These are phyloP conservation scores for Chlorella sorokiniana DNA, from an alignment of 139 green algal species.

Conservation along the genomic window DNA sequence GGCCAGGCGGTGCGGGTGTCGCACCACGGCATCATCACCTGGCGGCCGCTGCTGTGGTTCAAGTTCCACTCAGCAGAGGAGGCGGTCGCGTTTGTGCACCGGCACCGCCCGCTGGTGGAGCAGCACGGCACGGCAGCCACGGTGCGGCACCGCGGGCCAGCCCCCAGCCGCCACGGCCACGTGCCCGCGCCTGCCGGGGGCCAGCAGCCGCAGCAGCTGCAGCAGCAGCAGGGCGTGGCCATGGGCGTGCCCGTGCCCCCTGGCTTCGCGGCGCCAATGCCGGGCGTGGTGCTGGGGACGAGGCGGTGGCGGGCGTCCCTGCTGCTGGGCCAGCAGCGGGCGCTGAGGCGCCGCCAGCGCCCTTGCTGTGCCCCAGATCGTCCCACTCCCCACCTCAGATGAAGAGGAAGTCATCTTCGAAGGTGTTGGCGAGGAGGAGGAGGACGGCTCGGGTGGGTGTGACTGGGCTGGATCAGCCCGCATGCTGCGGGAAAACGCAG, in stretches of 20 bases:
- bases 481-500: no score
- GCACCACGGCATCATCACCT: slow-evolving; percentile 6
- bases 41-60: slow-evolving; percentile 35
- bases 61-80: slow-evolving; percentile 30
- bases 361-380: background rate
- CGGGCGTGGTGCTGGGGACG: no score
- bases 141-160: slow-evolving; percentile 18
- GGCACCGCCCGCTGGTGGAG: slow-evolving; percentile 10
- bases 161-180: background rate
- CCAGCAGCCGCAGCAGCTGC: background rate
- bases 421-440: background rate
- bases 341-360: background rate
- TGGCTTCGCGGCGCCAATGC: background rate
- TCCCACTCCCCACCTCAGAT: no score
- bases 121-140: background rate
- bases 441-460: no score
- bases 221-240: background rate
- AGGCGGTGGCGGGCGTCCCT: no score
- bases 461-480: no score
- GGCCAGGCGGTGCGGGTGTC: background rate
- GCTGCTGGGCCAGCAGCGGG: background rate
- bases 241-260: background rate
- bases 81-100: slow-evolving; percentile 5
- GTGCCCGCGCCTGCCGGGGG: background rate
- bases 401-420: no score